Percentiles rank a stretch among this genome's conserved stretches.
Evolutionary conservation across 495 filamentous ascomycete genomes (phyloP).

Genomic region (Filosporella fistucella): DNA sequence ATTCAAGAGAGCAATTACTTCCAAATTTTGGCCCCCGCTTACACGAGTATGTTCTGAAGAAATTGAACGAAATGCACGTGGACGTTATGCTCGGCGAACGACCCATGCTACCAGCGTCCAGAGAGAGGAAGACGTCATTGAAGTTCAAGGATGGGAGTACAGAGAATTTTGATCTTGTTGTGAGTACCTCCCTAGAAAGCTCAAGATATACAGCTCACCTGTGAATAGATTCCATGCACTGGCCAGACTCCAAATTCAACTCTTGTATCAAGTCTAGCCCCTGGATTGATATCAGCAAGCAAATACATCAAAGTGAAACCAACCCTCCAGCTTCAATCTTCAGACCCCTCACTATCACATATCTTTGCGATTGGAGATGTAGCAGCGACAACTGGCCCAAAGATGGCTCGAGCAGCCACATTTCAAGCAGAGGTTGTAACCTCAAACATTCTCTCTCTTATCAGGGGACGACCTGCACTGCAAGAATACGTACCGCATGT

Average conservation of each 20-base stretch:
- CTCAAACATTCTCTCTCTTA: slow-evolving; percentile 47
- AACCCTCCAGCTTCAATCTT: neutral
- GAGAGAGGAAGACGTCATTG: slow-evolving; percentile 12
- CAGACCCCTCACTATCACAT: slow-evolving; percentile 1
- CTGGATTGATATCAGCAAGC: slow-evolving; percentile 30
- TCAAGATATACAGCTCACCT: slow-evolving; percentile 16
- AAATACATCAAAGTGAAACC: slow-evolving; percentile 23
- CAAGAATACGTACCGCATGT: neutral
- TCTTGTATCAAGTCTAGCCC: slow-evolving; percentile 36
- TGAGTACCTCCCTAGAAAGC: slow-evolving; percentile 18
- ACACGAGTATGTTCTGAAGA: slow-evolving; percentile 37
- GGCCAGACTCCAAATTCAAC: slow-evolving; percentile 54
- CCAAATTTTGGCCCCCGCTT: slow-evolving; percentile 44
- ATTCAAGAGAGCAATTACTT: slow-evolving; percentile 50
- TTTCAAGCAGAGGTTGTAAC: slow-evolving; percentile 48
- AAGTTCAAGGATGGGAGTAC: slow-evolving; percentile 27
- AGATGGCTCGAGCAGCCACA: slow-evolving; percentile 47
- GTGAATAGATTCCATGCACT: slow-evolving; percentile 41
- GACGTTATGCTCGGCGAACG: slow-evolving; percentile 36
- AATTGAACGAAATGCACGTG: slow-evolving; percentile 36
- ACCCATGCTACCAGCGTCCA: slow-evolving; percentile 16
- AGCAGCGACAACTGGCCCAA: slow-evolving; percentile 49
- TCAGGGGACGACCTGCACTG: slow-evolving; percentile 21
- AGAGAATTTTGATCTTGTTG: slow-evolving; percentile 34
- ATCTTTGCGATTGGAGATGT: slow-evolving; percentile 60